Percentiles rank a stretch among this genome's conserved stretches.
phyloP scores from a whole-genome alignment of 1,139 yeast genomes.

The Pichia sp. region DNA sequence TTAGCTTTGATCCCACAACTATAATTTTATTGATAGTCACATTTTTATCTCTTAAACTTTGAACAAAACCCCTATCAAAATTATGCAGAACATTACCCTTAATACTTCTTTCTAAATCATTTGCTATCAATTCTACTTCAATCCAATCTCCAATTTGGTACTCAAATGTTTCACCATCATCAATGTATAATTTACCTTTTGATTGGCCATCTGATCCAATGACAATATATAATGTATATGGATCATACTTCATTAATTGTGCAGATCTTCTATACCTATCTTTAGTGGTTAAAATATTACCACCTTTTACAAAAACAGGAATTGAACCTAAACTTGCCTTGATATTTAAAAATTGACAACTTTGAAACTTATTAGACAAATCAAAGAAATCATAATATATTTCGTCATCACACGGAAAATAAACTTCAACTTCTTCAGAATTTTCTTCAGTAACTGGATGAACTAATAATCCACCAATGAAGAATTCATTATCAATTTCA shows the following conservation, averaged over 20 bases:
- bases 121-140: conserved; percentile 34
- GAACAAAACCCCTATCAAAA: conserved; percentile 23
- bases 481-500: conserved; percentile 77
- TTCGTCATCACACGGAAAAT: conserved; percentile 55
- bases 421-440: conserved; percentile 39
- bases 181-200: conserved; percentile 61
- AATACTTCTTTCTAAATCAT: conserved; percentile 23
- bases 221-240: conserved; percentile 71
- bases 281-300: conserved; percentile 61
- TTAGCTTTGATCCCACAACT: conserved; percentile 36
- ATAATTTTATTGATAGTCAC: conserved; percentile 54
- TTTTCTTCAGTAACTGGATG: conserved; percentile 72
- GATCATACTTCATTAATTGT: conserved; percentile 71
- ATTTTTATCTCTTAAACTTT: conserved; percentile 20
- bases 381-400: conserved; percentile 53
- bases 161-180: conserved; percentile 73
- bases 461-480: conserved; percentile 72
- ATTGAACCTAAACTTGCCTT: conserved; percentile 53
- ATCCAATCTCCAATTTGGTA: conserved; percentile 47
- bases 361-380: conserved; percentile 27
- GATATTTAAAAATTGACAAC: conserved; percentile 36
- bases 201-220: conserved; percentile 38
- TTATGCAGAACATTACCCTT: conserved; percentile 22
- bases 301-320: conserved; percentile 75
- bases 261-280: conserved; percentile 77